Evolutionary conservation across 208 protist genomes (phyloP), one percentile per base, ranked within the genome.

Genomic region (Wallacemonas sp.): DNA sequence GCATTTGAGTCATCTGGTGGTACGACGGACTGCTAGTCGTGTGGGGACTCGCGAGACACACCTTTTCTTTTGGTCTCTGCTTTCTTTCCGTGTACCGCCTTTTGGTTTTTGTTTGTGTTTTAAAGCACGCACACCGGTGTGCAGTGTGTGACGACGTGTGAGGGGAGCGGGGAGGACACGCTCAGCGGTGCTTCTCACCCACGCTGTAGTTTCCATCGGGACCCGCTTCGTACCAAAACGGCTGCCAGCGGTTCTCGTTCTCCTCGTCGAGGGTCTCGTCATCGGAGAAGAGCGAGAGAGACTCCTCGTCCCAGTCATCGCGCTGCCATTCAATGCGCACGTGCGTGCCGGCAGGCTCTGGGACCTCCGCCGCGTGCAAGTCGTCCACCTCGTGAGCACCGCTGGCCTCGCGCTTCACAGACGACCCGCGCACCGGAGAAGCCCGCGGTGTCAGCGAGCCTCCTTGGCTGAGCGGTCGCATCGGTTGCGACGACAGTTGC

Each of bases 161-260:
- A 20, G 10, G 1, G 42, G n/a, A 23, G 4, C n/a, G 11, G 42
- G 8, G 4, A 7, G n/a, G 36, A 0, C 18, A 16, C 42, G 10
- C n/a, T 59, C 32, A 59, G 29, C 39, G 36, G 31, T 59, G 52
- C 31, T 8, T 8, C 12, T 25, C 29, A 11, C 72, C 29, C 8
- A 66, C 32, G 10, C 76, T 57, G 59, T 78, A 84, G 49, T 84
- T 74, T 2, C 76, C 77, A 2, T 68, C 44, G 0, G 39, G 18
- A 39, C 78, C 62, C 25, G 61, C 32, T 52, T 90, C 82, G 64
- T 91, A 93, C 89, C 89, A 95, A 25, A 93, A 76, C 0, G 84
- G 84, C 67, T 95, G 89, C 89, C 89, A 95, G 32, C 89, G 79
- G 45, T 92, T 93, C 0, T 66, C 70, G 46, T 93, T 91, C 38